Evolutionary conservation across 768 basidiomycete species (phyloP).

Genomic region (Hydnomerulius pinastri): DNA sequence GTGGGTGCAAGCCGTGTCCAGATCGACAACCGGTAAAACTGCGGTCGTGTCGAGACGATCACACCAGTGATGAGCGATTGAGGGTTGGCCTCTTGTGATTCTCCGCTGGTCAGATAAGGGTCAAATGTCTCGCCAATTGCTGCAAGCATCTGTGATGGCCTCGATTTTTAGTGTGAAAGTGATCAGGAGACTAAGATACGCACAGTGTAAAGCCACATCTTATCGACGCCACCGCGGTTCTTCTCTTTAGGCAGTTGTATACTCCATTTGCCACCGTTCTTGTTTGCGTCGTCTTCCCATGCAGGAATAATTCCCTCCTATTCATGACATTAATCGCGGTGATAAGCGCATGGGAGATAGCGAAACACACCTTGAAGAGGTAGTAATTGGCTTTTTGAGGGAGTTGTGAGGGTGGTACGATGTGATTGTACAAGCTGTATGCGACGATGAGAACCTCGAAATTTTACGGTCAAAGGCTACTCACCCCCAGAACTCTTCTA

Average conservation of each 20-base stretch:
- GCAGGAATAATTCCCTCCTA: conserved; percentile 96
- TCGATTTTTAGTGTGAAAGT: conserved; percentile 3
- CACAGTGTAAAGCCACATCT: conserved; percentile 99
- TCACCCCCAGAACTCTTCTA: conserved; percentile 99
- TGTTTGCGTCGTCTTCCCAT: conserved; percentile 97
- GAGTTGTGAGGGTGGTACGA: conserved; percentile 90
- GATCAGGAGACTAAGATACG: conserved; percentile 12
- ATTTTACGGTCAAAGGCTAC: conserved; percentile 27
- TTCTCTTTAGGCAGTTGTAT: conserved; percentile 97
- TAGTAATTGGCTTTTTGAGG: conserved; percentile 99
- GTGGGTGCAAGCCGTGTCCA: conserved; percentile 90
- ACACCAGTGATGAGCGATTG: conserved; percentile 85
- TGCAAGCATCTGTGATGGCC: conserved; percentile 84
- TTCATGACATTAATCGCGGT: conserved; percentile 6
- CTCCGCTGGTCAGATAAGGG: conserved; percentile 64
- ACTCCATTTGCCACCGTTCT: conserved; percentile 97
- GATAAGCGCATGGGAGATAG: background rate
- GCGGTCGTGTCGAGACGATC: conserved; percentile 91
- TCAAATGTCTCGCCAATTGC: conserved; percentile 99
- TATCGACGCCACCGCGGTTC: conserved; percentile 80
- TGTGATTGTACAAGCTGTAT: conserved; percentile 89
- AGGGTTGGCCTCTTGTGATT: conserved; percentile 41
- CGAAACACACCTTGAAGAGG: conserved; percentile 81
- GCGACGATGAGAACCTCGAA: conserved; percentile 11
- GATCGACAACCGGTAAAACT: conserved; percentile 95